A percentile compares a stretch with the other conserved stretches of the same genome.
phyloP scores from a whole-genome alignment of 805 yeast species.

The Cephaloascus fragrans region DNA sequence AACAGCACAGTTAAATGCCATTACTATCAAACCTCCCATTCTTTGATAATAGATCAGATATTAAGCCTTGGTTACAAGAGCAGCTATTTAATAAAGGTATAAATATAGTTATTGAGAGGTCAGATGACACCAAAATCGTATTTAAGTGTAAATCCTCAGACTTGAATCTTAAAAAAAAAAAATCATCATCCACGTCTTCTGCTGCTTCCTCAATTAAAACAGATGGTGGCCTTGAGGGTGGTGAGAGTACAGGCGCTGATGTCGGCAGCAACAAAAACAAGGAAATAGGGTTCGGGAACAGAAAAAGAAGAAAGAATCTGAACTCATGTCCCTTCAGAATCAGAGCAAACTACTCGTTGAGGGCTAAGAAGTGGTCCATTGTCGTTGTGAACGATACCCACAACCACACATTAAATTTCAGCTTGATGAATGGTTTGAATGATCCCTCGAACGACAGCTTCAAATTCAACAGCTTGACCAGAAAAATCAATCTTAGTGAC shows the following conservation, averaged over 20 bases:
- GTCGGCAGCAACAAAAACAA: constrained; percentile 4
- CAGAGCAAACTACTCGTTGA: constrained; percentile 49
- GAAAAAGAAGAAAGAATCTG: constrained; percentile 9
- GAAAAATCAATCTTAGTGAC: neutral
- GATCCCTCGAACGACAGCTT: too few species aligned
- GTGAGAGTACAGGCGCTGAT: neutral
- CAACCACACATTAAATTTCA: constrained; percentile 30
- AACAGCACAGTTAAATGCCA: constrained; percentile 2
- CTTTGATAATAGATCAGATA: constrained; percentile 33
- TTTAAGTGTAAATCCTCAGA: constrained; percentile 46
- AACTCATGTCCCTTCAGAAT: constrained; percentile 54
- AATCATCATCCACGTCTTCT: neutral
- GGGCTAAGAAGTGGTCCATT: constrained; percentile 46
- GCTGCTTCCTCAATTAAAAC: too few species aligned
- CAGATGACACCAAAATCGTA: constrained; percentile 50
- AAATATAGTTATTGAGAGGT: constrained; percentile 50
- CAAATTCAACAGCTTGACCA: neutral
- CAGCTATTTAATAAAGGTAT: constrained; percentile 39
- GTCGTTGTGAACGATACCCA: constrained; percentile 53
- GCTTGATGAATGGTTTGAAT: too few species aligned
- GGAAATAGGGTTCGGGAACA: constrained; percentile 8
- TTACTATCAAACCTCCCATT: constrained; percentile 10
- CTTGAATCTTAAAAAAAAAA: constrained; percentile 8
- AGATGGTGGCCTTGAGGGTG: neutral
- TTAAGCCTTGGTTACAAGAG: constrained; percentile 54